A percentile compares a stretch with the other conserved stretches of the same genome.
Evolutionary conservation across 768 basidiomycete species (phyloP).

Genomic region (Pisolithus sp.): DNA sequence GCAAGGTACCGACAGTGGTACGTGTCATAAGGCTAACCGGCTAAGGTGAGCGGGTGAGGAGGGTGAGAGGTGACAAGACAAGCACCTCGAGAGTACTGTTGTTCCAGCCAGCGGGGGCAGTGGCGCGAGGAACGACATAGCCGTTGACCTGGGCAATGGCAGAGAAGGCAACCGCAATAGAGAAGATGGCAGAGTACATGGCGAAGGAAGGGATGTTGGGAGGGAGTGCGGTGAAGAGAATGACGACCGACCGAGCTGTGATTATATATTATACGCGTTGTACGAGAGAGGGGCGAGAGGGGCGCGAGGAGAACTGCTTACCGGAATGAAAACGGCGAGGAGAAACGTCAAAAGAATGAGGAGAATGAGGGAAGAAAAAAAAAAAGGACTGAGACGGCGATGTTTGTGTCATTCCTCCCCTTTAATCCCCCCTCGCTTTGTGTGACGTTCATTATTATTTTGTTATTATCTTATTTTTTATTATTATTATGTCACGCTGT

Average conservation of each 20-base stretch:
- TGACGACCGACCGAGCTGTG: conserved; percentile 12
- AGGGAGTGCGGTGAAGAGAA: conserved; percentile 15
- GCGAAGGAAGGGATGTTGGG: conserved; percentile 27
- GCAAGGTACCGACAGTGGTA: conserved; percentile 63
- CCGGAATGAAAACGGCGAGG: conserved; percentile 11
- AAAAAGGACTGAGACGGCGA: conserved; percentile 8
- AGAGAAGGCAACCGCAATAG: conserved; percentile 38
- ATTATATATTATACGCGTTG: neutral
- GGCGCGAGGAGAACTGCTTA: conserved; percentile 15
- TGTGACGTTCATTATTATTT: too few relatives aligned
- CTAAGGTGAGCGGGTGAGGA: neutral
- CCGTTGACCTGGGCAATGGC: conserved; percentile 31
- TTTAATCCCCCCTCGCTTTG: neutral
- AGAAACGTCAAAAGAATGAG: conserved; percentile 8
- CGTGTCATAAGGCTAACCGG: conserved; percentile 37
- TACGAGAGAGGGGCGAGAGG: conserved; percentile 19
- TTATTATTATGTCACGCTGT: too few relatives aligned
- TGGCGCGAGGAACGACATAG: conserved; percentile 29
- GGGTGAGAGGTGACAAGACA: neutral
- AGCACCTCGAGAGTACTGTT: conserved; percentile 41
- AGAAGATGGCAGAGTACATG: conserved; percentile 21
- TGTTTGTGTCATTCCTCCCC: conserved; percentile 3
- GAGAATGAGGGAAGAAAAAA: neutral
- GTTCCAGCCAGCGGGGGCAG: conserved; percentile 39
- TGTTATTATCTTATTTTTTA: too few relatives aligned